Base-by-base conservation (phyloP, 2,329 filamentous ascomycete genomes). In the Diaporthe caulivora region DNA sequence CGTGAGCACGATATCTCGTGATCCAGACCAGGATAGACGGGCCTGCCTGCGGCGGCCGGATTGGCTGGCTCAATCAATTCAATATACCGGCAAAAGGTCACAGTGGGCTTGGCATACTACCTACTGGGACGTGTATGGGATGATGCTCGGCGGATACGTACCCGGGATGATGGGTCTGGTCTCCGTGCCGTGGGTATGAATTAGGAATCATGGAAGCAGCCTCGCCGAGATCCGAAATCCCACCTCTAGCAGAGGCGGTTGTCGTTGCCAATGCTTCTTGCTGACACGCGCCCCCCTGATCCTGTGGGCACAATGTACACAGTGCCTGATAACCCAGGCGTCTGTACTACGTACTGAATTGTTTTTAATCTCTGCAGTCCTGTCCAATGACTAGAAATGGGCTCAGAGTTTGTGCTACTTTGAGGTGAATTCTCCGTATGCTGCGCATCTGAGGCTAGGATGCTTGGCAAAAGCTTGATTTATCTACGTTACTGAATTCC, bases 11-110 rank as follows among this genome's bases (percentile, higher is more conserved):
- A 37, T n/a, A 37, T 68, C 47, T 26, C 21, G 44, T 72, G 40
- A 49, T 58, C 42, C 53, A 40, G 58, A 58, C 11, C 53, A 31
- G 62, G 62, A 49, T 58, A 42, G 65, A 57, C 31, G 71, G 51
- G n/a, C 44, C 31, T 44, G 31, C 58, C 10, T 3, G 29, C 24
- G 6, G 15, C n/a, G n/a, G 29, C 31, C 40, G 60, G 60, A 72
- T 72, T 72, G 71, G 71, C 42, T 67, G 71, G 71, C 60, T 69
- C 62, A 72, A 68, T 72, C 24, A 53, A 18, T 15, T 34, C 62
- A 72, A 72, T 69, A 72, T 72, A 67, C 29, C 62, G 71, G 71
- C 40, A 72, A 68, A n/a, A 68, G 53, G 47, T 26, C 51, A 53
- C 31, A 21, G 11, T 24, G 1, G n/a, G 31, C 60, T 72, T 69